These are phyloP conservation scores for Hyaloscypha variabilis DNA, from an alignment of 495 filamentous ascomycete species.

Conservation along the genomic window DNA sequence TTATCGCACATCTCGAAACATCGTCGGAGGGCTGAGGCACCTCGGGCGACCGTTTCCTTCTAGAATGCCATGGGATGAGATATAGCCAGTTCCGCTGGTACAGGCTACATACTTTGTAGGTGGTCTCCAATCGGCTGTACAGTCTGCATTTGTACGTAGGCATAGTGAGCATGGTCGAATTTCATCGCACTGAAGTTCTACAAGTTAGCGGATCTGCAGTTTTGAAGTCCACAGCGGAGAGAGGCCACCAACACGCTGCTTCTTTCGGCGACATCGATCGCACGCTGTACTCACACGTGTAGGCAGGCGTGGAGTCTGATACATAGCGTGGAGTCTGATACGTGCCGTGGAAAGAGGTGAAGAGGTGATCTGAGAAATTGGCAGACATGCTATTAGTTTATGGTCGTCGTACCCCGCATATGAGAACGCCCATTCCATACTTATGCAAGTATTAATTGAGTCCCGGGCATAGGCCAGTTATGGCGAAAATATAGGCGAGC, in stretches of 20 bases:
- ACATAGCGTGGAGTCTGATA: too few species aligned
- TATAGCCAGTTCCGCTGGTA: constrained; percentile 21
- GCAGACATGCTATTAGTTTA: too few species aligned
- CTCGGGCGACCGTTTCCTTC: constrained; percentile 33
- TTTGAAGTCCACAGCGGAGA: constrained; percentile 3
- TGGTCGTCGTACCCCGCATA: too few species aligned
- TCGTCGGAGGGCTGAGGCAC: constrained; percentile 31
- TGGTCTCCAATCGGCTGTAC: constrained; percentile 13
- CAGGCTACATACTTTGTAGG: constrained; percentile 9
- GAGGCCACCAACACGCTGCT: constrained; percentile 31
- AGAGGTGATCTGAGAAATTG: background rate
- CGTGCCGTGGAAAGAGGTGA: background rate
- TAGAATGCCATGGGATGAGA: constrained; percentile 36
- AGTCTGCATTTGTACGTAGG: constrained; percentile 34
- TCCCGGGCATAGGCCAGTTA: too few species aligned
- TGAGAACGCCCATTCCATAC: too few species aligned
- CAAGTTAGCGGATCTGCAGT: background rate
- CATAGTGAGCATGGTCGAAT: constrained; percentile 38
- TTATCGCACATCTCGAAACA: background rate
- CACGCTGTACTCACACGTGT: constrained; percentile 38
- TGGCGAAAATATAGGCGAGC: too few species aligned
- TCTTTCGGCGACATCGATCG: constrained; percentile 38
- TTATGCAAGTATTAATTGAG: too few species aligned
- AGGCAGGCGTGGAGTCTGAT: constrained; percentile 21
- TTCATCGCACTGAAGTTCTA: constrained; percentile 35